Percentiles rank a stretch among this genome's conserved stretches.
Conservation (phyloP, 176 grass and related monocot species). For the Saccharum spontaneum region DNA sequence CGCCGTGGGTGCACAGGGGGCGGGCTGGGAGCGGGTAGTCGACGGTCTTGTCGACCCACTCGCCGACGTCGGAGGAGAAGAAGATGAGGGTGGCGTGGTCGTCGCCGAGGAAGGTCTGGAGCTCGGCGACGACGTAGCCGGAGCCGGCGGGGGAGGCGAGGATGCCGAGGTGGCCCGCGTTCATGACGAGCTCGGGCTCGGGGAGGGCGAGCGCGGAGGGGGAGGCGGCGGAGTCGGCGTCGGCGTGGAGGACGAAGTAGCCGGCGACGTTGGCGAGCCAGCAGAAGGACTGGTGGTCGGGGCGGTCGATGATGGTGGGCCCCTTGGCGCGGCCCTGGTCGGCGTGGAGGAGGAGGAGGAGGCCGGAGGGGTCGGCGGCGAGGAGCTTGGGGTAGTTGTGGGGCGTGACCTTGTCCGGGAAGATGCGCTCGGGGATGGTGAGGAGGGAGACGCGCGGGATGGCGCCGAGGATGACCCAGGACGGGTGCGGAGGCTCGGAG, state of each 20-base stretch:
- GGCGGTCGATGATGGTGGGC: background rate
- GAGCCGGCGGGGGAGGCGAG: background rate
- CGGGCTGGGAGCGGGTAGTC: background rate
- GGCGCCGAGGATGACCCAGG: background rate
- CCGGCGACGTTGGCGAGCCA: background rate
- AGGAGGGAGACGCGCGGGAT: background rate
- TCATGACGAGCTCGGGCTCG: background rate
- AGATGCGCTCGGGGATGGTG: background rate
- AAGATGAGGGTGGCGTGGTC: background rate
- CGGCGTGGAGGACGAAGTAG: slow-evolving; percentile 1
- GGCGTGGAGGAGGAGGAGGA: background rate
- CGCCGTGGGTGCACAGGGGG: background rate
- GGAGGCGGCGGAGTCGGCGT: background rate
- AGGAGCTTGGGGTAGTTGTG: background rate
- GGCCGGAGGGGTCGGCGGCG: background rate
- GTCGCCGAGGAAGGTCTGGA: background rate
- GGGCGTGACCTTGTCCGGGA: background rate
- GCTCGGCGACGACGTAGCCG: background rate
- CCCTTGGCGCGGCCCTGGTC: background rate
- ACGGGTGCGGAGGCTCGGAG: background rate
- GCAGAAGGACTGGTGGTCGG: background rate
- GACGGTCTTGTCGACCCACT: background rate
- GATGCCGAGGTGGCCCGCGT: background rate
- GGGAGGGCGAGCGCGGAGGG: background rate
- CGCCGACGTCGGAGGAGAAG: slow-evolving; percentile 5